These are phyloP conservation scores for Trichoderma koningiopsis DNA, from an alignment of 2,329 filamentous ascomycete genomes.

Conservation along the genomic window DNA sequence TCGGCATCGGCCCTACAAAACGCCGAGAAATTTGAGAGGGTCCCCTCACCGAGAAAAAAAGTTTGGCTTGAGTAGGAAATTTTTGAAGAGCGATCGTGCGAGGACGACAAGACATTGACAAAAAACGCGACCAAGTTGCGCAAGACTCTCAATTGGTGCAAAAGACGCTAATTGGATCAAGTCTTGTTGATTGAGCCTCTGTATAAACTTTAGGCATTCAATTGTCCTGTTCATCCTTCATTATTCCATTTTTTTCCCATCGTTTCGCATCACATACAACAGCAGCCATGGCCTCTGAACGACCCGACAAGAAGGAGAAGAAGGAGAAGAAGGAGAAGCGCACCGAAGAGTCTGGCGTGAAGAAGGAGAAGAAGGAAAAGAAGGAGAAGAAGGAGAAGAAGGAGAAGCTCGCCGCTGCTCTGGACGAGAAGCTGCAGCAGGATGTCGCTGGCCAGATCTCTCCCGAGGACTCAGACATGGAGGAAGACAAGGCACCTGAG, in stretches of 20 bases:
- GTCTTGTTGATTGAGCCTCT: neutral
- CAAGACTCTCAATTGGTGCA: conserved; percentile 23
- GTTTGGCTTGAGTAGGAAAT: conserved; percentile 35
- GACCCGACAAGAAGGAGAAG: conserved; percentile 56
- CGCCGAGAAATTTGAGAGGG: conserved; percentile 35
- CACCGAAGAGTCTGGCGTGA: conserved; percentile 56
- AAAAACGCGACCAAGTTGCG: conserved; percentile 23
- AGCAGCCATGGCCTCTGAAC: conserved; percentile 50
- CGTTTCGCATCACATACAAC: conserved; percentile 18
- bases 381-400: conserved; percentile 76
- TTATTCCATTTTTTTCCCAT: neutral
- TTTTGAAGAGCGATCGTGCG: conserved; percentile 31
- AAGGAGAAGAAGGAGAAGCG: conserved; percentile 65
- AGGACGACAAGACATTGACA: conserved; percentile 26
- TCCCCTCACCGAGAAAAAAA: conserved; percentile 39
- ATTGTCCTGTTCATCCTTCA: neutral
- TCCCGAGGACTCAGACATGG: conserved; percentile 49
- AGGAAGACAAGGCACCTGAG: conserved; percentile 49
- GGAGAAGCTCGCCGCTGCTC: conserved; percentile 48
- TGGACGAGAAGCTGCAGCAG: conserved; percentile 67
- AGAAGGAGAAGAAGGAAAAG: conserved; percentile 66
- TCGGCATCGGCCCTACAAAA: conserved; percentile 39
- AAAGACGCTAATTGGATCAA: neutral
- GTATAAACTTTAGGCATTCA: neutral
- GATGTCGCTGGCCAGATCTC: conserved; percentile 46